Percentiles rank a stretch among this genome's conserved stretches.
Conservation (phyloP, 2,329 filamentous ascomycete genomes). For the Chrysosporium keratinophilum region DNA sequence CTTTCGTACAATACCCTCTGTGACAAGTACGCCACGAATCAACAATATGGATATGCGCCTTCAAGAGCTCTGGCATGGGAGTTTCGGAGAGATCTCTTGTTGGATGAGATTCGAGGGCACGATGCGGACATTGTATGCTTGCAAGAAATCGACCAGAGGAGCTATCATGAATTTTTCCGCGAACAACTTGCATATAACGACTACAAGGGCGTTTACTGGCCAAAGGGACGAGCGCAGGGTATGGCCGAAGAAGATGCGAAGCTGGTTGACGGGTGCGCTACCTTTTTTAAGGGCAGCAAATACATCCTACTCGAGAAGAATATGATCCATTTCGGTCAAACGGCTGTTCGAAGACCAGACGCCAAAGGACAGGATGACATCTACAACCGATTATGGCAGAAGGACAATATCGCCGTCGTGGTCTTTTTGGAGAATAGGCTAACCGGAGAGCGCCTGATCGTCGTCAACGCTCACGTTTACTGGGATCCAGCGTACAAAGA, state of each 20-base stretch:
- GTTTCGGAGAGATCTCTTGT: constrained; percentile 68
- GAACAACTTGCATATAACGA: constrained; percentile 75
- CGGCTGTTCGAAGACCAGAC: constrained; percentile 86
- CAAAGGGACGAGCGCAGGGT: constrained; percentile 78
- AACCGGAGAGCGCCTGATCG: constrained; percentile 82
- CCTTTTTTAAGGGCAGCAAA: constrained; percentile 93
- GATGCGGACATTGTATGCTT: constrained; percentile 85
- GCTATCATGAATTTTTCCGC: constrained; percentile 82
- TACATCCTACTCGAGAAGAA: constrained; percentile 91
- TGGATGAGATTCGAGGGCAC: constrained; percentile 67
- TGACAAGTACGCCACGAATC: constrained; percentile 77
- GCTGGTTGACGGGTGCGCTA: constrained; percentile 88
- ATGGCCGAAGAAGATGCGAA: constrained; percentile 84
- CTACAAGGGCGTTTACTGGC: constrained; percentile 91
- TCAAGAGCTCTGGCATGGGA: constrained; percentile 75
- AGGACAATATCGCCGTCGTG: constrained; percentile 90
- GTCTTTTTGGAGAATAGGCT: constrained; percentile 84
- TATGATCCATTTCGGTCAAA: constrained; percentile 79
- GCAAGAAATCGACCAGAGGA: constrained; percentile 87
- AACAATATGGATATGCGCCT: constrained; percentile 83
- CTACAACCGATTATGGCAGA: constrained; percentile 96
- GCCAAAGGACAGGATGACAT: constrained; percentile 97
- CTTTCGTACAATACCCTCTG: constrained; percentile 94
- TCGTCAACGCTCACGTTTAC: constrained; percentile 87
- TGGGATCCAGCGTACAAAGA: constrained; percentile 89